Conservation (phyloP, 768 basidiomycete genomes). For the Strobilomyces confusus region DNA sequence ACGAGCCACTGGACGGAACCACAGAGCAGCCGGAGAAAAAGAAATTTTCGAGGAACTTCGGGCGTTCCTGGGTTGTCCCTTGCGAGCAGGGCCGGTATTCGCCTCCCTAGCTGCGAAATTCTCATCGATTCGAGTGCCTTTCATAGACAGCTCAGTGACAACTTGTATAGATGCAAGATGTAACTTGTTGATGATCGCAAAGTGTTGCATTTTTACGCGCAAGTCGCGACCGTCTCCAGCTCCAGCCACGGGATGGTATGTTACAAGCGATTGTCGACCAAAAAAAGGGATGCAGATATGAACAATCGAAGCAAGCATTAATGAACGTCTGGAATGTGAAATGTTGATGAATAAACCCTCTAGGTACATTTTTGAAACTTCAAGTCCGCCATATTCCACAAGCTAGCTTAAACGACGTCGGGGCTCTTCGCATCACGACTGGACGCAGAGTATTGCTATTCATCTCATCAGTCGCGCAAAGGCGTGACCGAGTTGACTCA, state of each 20-base stretch:
- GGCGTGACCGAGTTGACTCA: conserved; percentile 1
- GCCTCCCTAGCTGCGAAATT: too few relatives aligned
- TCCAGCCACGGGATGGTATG: conserved; percentile 15
- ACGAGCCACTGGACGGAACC: too few relatives aligned
- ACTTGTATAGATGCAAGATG: not conserved
- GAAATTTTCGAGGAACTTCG: not conserved
- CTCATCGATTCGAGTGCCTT: not conserved
- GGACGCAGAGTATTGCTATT: conserved; percentile 20
- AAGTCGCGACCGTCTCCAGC: conserved; percentile 12
- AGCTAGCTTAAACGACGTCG: conserved; percentile 14
- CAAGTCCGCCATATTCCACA: not conserved
- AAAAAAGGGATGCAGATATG: not conserved
- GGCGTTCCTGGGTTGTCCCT: not conserved
- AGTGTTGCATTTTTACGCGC: not conserved
- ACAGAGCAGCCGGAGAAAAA: too few relatives aligned
- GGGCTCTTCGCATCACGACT: conserved; percentile 18
- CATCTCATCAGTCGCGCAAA: not conserved
- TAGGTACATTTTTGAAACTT: conserved; percentile 4
- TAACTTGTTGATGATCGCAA: not conserved
- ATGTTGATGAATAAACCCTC: not conserved
- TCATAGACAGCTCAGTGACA: not conserved
- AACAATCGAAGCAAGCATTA: not conserved
- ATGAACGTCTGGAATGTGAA: conserved; percentile 1
- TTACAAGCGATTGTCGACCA: conserved; percentile 13
- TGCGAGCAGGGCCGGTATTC: too few relatives aligned